Base-by-base conservation (phyloP, 2,329 filamentous ascomycete genomes). In the Aspergillus puulaauensis region DNA sequence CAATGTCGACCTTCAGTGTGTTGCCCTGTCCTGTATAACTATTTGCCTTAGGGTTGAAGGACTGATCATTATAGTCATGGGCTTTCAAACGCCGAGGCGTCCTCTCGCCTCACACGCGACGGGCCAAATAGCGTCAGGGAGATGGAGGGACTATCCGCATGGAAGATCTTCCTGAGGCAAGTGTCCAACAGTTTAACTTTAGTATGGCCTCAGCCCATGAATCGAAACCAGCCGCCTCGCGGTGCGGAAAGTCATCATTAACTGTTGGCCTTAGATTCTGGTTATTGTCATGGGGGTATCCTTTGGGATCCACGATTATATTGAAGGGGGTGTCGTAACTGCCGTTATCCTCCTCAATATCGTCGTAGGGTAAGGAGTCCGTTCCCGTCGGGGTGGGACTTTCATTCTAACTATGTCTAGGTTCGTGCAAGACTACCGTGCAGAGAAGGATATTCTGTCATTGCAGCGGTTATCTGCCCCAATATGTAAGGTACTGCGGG, bases 161-260 rank as follows among this genome's bases (percentile, higher is more conserved):
- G 87, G 85, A 84, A 88, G 77, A 89, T 91, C 78, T 82, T 91
- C 77, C 75, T 91, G 76, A 88, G 87, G 70, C 88, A 91, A 79
- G 83, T 90, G 66, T 89, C 88, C 64, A 91, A 91, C 78, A 89
- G 87, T 77, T 79, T 91, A 75, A 91, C 88, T 63, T 80, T 89
- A 71, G 86, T 81, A 75, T 66, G 76, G 69, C 41, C 39, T 50
- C 43, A 37, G 27, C 52, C 57, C 15, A 37, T 5, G 15, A 15
- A 44, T 14, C 14, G 44, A 56, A 49, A 52, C n/a, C 49, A 39
- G 61, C 56, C 43, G 14, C 27, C 51, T 46, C 21, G 21, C n/a
- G 15, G 19, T 24, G 31, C n/a, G 24, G 3, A 6, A 23, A 43
- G 8, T 27, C 50, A 50, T 27, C 53, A 39, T 61, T 64, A 57